These are phyloP conservation scores for Coniochaeta sp. DNA, from an alignment of 2,329 filamentous ascomycete genomes.

Conservation along the genomic window DNA sequence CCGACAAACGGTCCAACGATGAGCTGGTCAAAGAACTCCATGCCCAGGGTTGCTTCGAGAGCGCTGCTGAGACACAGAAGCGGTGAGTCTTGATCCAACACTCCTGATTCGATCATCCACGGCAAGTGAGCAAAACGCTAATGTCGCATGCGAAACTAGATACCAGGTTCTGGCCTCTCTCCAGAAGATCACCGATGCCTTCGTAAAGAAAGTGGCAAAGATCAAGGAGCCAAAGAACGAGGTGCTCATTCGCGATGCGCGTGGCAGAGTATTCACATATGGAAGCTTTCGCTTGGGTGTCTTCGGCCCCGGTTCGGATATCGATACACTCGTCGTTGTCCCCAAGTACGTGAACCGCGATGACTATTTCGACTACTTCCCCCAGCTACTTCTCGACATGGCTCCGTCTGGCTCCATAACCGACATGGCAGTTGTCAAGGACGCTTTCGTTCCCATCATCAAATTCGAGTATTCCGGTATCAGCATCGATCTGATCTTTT, in stretches of 20 bases:
- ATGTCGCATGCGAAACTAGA: conserved; percentile 30
- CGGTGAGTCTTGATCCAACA: conserved; percentile 48
- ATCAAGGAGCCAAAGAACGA: conserved; percentile 66
- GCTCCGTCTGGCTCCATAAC: conserved; percentile 72
- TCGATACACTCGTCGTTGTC: conserved; percentile 89
- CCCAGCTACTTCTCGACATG: conserved; percentile 69
- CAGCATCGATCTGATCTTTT: conserved; percentile 91
- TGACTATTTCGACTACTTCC: conserved; percentile 89
- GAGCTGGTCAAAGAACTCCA: conserved; percentile 78
- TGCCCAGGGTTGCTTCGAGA: conserved; percentile 86
- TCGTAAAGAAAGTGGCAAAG: conserved; percentile 74
- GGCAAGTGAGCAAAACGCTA: background rate
- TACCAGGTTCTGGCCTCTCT: conserved; percentile 68
- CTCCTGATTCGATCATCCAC: background rate
- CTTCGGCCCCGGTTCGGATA: conserved; percentile 92
- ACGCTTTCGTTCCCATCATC: conserved; percentile 94
- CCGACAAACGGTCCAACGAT: conserved; percentile 71
- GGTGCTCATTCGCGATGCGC: conserved; percentile 71
- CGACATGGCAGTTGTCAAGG: conserved; percentile 76
- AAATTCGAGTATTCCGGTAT: conserved; percentile 89
- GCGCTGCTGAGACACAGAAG: conserved; percentile 71
- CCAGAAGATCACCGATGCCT: conserved; percentile 74
- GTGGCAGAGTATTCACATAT: conserved; percentile 91
- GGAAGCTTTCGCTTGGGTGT: conserved; percentile 94
- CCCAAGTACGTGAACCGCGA: conserved; percentile 83